phyloP scores from a whole-genome alignment of 2,329 filamentous ascomycete genomes.

The Penicillium psychrosexuale region DNA sequence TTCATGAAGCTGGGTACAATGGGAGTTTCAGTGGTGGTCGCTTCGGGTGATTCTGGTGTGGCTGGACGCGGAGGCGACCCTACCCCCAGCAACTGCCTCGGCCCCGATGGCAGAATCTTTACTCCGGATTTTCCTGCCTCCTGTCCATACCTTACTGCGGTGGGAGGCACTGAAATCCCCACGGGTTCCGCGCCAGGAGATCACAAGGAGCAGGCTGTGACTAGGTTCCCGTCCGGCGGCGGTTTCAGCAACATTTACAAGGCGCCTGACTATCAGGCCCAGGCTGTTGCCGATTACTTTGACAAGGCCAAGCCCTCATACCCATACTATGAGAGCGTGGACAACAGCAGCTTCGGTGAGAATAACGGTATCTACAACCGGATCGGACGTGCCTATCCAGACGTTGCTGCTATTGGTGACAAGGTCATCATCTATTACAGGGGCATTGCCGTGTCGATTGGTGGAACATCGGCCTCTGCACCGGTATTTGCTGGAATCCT shows the following conservation, averaged over 20 bases:
- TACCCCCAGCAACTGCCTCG: constrained; percentile 34
- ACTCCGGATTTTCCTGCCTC: constrained; percentile 38
- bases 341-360: constrained; percentile 31
- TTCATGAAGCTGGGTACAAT: constrained; percentile 52
- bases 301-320: constrained; percentile 24
- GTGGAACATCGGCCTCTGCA: constrained; percentile 47
- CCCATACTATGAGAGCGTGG: constrained; percentile 31
- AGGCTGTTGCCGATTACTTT: constrained; percentile 39
- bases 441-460: constrained; percentile 22
- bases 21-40: constrained; percentile 47
- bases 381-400: constrained; percentile 36
- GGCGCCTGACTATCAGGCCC: constrained; percentile 39
- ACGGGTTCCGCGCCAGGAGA: constrained; percentile 24
- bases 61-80: constrained; percentile 30
- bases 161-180: constrained; percentile 41
- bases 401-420: constrained; percentile 38
- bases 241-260: constrained; percentile 45
- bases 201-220: constrained; percentile 38
- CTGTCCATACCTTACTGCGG: constrained; percentile 36
- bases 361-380: constrained; percentile 35
- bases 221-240: constrained; percentile 41
- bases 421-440: constrained; percentile 32
- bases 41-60: constrained; percentile 49
- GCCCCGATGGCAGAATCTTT: constrained; percentile 34
- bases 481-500: constrained; percentile 56